Base-by-base conservation (phyloP, 371 early-diverging fungal species). In the Massospora cicadina region DNA sequence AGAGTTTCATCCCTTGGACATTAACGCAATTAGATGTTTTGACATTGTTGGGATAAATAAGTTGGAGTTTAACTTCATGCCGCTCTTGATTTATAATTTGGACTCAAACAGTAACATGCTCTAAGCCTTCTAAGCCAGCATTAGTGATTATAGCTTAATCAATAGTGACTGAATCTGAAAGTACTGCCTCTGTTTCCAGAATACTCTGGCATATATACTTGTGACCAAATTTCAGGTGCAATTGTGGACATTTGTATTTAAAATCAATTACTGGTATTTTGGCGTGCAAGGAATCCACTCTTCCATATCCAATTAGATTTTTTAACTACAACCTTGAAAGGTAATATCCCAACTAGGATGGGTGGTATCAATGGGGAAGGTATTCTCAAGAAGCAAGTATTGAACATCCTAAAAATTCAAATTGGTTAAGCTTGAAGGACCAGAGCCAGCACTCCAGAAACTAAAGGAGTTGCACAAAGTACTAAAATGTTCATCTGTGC, bases 391-490 rank as follows among this genome's bases (percentile, higher is more conserved):
- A 24, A 85, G 76, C 21, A 97, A 72, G 54, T 89, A 82, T 73
- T 95, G 95, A 21, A 92, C 65, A 70, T 95, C 95, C 53, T 96
- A 75, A 94, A 94, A 95, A 29, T 82, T 82, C 29, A 97, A 75
- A 54, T 97, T 10, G 95, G 93, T 7, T 23, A 17, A 12, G 23
- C 27, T 12, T 12, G 17, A 21, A 96, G 73, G 0, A 85, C 93
- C 33, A 98, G 83, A 0, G 98, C 91, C 74, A 84, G 83, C n/a
- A 95, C 79, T 43, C 93, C 98, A 0, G 92, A 89, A 2, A 86
- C 96, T 65, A 94, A 72, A 10, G 98, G 98, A 0, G 95, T 96
- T 0, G 98, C 97, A 1, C 1, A 93, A 93, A 0, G 98, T 98
- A 26, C 98, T 97, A 31, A 92, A 91, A 71, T 93, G 93, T 17